Percentiles rank a stretch among this genome's conserved stretches.
Evolutionary conservation across 768 basidiomycete species (phyloP).

Genomic region (Boletus tylopilopsis): DNA sequence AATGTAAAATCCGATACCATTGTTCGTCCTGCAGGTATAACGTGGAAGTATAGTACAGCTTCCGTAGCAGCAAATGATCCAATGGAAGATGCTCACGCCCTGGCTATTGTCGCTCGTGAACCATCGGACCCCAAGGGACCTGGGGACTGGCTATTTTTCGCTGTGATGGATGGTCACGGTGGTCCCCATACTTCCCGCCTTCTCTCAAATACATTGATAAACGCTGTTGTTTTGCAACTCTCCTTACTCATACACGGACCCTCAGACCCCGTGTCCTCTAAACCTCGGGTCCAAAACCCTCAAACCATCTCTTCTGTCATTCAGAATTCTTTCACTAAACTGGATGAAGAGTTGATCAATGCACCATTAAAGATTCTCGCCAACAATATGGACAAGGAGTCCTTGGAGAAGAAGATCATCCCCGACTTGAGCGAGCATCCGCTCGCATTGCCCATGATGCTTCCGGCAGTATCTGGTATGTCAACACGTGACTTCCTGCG

Average conservation of each 20-base stretch:
- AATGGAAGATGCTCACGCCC: slow-evolving; percentile 84
- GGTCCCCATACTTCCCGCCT: slow-evolving; percentile 82
- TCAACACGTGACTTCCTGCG: slow-evolving; percentile 6
- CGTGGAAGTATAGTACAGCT: slow-evolving; percentile 78
- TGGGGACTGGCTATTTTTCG: slow-evolving; percentile 79
- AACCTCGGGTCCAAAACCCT: slow-evolving; percentile 36
- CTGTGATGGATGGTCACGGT: slow-evolving; percentile 89
- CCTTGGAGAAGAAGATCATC: slow-evolving; percentile 46
- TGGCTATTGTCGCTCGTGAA: slow-evolving; percentile 64
- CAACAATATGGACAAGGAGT: slow-evolving; percentile 48
- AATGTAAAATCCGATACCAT: slow-evolving; percentile 46
- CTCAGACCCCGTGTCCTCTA: slow-evolving; percentile 32
- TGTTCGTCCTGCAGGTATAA: slow-evolving; percentile 48
- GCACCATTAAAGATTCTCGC: slow-evolving; percentile 74
- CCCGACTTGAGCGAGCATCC: slow-evolving; percentile 72
- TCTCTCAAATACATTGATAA: slow-evolving; percentile 80
- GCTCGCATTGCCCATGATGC: slow-evolving; percentile 65
- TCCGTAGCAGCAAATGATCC: slow-evolving; percentile 83
- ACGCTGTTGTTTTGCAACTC: slow-evolving; percentile 77
- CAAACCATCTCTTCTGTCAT: slow-evolving; percentile 67
- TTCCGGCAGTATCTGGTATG: slow-evolving; percentile 74
- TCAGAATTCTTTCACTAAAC: slow-evolving; percentile 68
- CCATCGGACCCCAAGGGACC: slow-evolving; percentile 52
- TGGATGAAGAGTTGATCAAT: slow-evolving; percentile 83
- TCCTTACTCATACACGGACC: slow-evolving; percentile 43